Evolutionary conservation across 2,329 filamentous ascomycete genomes (phyloP), one percentile per base, ranked within the genome.

Genomic region (Dactylellina parvicollis): DNA sequence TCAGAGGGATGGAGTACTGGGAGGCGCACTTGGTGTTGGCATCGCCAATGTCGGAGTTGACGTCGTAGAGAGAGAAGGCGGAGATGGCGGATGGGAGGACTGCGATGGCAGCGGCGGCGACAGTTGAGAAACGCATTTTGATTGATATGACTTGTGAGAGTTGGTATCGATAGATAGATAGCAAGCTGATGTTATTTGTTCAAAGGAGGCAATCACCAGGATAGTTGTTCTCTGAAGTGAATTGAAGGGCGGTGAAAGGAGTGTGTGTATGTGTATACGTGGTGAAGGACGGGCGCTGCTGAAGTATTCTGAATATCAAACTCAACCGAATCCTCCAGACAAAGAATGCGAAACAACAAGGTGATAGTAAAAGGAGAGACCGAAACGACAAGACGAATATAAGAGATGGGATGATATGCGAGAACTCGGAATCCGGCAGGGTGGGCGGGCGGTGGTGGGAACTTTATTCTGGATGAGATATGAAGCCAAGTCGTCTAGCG

Each of bases 271-370:
- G 49, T 57, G 20, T 42, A 57, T 56, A 32, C 46, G 64, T 69
- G 32, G 20, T 66, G 36, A 50, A 44, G 52, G 52, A 65, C 66
- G 38, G 50, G 56, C 40, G 30, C 47, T 70, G 66, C 67, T 72
- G 59, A 59, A 34, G 67, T 54, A 44, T 60, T 72, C 52, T 72
- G 67, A 65, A 72, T 65, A 72, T 65, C 60, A 72, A 72, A 72
- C 54, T 65, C 67, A 36, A 55, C 50, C 61, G 52, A 46, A 57
- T 9, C 16, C n/a, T 38, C 16, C 3, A 34, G 22, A 54, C 20
- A 30, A 32, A 66, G 54, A 44, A 62, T 61, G 22, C n/a, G 40
- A 54, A 56, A n/a, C 16, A 57, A 59, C 30, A n/a, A 46, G 49
- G 34, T 50, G 44, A 62, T 7, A 62, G 44, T 18, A 40, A 50